Conservation (phyloP, 306 rosid genomes). For the Trifolium fragiferum region DNA sequence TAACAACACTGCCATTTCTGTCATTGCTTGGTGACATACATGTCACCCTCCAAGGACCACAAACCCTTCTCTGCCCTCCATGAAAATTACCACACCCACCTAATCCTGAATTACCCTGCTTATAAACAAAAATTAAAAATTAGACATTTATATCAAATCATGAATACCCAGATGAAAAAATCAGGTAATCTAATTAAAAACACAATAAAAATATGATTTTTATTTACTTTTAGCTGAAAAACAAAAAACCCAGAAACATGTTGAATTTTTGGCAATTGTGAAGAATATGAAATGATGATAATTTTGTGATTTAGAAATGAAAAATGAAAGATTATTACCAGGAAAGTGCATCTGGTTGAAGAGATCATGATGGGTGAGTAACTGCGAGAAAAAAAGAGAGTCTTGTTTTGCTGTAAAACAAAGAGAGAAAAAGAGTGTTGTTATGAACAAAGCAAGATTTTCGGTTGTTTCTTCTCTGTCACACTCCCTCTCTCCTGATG, state of each 20-base stretch:
- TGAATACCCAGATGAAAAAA: constrained; percentile 35
- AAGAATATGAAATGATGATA: too few species aligned
- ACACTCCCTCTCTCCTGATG: background rate
- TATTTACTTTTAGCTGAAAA: background rate
- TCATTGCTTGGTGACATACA: constrained; percentile 68
- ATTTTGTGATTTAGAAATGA: background rate
- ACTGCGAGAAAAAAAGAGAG: background rate
- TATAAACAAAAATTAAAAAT: background rate
- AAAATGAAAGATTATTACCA: background rate
- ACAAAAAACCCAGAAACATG: background rate
- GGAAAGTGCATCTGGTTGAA: constrained; percentile 18
- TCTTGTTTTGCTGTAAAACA: background rate
- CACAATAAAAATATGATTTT: constrained; percentile 8
- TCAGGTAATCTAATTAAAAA: constrained; percentile 23
- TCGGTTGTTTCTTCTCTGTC: background rate
- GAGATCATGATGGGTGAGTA: background rate
- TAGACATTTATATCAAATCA: constrained; percentile 6
- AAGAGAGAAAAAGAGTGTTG: background rate
- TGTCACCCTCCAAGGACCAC: constrained; percentile 60
- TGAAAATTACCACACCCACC: constrained; percentile 51
- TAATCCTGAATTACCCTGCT: constrained; percentile 64
- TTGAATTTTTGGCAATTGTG: background rate
- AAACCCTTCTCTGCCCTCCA: constrained; percentile 50
- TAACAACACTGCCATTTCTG: constrained; percentile 62
- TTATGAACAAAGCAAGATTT: background rate